Conservation (phyloP, 768 basidiomycete species). For the Paxillus rubicundulus region DNA sequence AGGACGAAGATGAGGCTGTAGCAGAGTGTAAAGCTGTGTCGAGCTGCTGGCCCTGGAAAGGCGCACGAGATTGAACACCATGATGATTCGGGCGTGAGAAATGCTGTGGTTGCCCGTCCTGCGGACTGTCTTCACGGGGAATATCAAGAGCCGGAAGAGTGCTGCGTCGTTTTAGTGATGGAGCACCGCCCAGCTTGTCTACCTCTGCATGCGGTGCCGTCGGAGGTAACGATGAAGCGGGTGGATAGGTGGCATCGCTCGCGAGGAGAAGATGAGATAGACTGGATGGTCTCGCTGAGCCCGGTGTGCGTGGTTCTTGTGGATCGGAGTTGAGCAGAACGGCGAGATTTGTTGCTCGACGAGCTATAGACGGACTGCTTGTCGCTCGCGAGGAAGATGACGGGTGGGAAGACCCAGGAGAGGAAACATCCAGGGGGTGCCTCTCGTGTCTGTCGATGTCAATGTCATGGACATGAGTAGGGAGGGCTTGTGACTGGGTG, state of each 20-base stretch:
- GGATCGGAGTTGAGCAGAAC: constrained; percentile 68
- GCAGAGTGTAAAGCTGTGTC: constrained; percentile 18
- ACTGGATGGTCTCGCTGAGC: constrained; percentile 42
- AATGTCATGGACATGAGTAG: constrained; percentile 20
- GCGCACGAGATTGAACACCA: constrained; percentile 18
- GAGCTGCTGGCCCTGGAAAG: constrained; percentile 19
- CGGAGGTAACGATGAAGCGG: constrained; percentile 15
- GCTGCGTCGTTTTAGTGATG: constrained; percentile 30
- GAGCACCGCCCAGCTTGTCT: constrained; percentile 23
- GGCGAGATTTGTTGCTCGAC: constrained; percentile 75
- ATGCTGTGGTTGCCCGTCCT: constrained; percentile 19
- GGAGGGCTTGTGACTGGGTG: constrained; percentile 42
- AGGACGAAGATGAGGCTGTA: constrained; percentile 15
- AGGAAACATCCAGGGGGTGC: constrained; percentile 34
- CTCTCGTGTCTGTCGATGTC: constrained; percentile 29
- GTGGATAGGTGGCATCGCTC: constrained; percentile 23
- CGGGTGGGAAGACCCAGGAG: constrained; percentile 36
- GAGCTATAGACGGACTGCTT: constrained; percentile 47
- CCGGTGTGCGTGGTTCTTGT: constrained; percentile 36
- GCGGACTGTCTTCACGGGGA: constrained; percentile 28
- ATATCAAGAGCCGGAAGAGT: constrained; percentile 33
- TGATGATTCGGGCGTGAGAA: constrained; percentile 25
- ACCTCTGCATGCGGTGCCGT: constrained; percentile 19
- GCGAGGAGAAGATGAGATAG: constrained; percentile 39
- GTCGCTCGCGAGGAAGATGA: constrained; percentile 32